Conservation (phyloP, 176 grass and related monocot species). For the Thalia dealbata region DNA sequence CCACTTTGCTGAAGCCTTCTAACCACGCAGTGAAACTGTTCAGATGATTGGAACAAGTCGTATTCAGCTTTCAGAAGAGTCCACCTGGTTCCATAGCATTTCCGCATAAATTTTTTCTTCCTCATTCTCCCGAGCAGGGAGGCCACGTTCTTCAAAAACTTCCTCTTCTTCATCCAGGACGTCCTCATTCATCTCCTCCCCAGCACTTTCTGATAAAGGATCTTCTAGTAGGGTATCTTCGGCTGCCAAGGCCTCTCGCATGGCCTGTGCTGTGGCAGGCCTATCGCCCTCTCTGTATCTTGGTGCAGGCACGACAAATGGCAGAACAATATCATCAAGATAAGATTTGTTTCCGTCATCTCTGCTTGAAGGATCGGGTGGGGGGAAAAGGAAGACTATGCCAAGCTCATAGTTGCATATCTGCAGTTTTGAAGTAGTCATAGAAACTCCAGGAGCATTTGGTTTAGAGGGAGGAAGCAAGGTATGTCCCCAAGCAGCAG, state of each 20-base stretch:
- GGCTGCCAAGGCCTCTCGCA: constrained; percentile 43
- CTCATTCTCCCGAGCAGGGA: constrained; percentile 42
- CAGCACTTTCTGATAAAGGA: constrained; percentile 16
- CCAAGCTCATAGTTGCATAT: constrained; percentile 91
- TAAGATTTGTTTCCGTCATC: constrained; percentile 18
- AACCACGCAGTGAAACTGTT: too few relatives aligned
- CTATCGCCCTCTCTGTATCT: constrained; percentile 48
- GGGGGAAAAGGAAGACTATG: constrained; percentile 45
- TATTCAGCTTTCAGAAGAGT: constrained; percentile 37
- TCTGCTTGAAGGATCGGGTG: constrained; percentile 23
- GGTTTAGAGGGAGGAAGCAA: constrained; percentile 34
- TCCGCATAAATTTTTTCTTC: constrained; percentile 72
- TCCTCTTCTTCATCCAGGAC: constrained; percentile 44
- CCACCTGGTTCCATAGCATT: constrained; percentile 54
- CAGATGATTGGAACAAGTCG: neutral
- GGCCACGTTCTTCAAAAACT: constrained; percentile 37
- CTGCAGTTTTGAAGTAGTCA: constrained; percentile 37
- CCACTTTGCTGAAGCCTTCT: too few relatives aligned
- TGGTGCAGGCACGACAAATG: constrained; percentile 62
- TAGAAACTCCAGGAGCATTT: constrained; percentile 23
- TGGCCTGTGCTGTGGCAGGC: constrained; percentile 57
- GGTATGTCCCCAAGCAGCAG: constrained; percentile 66
- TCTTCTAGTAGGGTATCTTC: constrained; percentile 27
- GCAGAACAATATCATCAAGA: constrained; percentile 40
- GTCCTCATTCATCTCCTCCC: constrained; percentile 46